Conservation (phyloP, 768 basidiomycete genomes). For the Leccinum subgranulosum region DNA sequence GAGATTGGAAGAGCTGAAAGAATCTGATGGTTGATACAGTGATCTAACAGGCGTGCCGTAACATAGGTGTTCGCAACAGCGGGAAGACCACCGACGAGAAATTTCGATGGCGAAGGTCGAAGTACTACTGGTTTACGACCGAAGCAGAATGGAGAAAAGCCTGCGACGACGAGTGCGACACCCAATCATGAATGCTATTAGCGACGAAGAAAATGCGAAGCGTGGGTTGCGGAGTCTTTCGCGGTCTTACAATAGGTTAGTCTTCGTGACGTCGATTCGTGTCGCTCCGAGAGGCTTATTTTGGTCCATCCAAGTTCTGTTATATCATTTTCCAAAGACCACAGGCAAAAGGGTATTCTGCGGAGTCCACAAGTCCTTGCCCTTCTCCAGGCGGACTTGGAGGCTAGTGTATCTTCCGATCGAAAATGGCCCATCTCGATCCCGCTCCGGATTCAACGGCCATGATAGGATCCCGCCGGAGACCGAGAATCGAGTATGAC, state of each 20-base stretch:
- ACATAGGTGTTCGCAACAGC: neutral
- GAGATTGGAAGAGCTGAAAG: neutral
- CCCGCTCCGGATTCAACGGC: neutral
- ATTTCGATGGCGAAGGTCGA: neutral
- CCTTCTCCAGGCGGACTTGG: too few relatives aligned
- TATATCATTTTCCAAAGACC: neutral
- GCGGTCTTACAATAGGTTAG: neutral
- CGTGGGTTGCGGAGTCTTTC: neutral
- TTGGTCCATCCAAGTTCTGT: neutral
- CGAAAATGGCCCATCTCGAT: neutral
- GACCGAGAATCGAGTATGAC: conserved; percentile 1
- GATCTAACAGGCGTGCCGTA: neutral
- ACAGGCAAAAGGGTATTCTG: neutral
- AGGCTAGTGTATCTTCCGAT: neutral
- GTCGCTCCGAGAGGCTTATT: neutral
- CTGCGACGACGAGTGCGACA: neutral
- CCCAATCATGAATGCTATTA: neutral
- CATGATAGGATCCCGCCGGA: neutral
- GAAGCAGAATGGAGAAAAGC: neutral
- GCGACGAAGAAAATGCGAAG: neutral
- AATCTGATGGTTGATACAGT: neutral
- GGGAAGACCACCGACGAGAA: neutral
- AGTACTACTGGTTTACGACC: neutral
- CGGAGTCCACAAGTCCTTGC: neutral
- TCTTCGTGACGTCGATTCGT: neutral